Percentiles rank a stretch among this genome's conserved stretches.
Evolutionary conservation across 495 filamentous ascomycete genomes (phyloP).

Genomic region (Trichodelitschia bisporula): DNA sequence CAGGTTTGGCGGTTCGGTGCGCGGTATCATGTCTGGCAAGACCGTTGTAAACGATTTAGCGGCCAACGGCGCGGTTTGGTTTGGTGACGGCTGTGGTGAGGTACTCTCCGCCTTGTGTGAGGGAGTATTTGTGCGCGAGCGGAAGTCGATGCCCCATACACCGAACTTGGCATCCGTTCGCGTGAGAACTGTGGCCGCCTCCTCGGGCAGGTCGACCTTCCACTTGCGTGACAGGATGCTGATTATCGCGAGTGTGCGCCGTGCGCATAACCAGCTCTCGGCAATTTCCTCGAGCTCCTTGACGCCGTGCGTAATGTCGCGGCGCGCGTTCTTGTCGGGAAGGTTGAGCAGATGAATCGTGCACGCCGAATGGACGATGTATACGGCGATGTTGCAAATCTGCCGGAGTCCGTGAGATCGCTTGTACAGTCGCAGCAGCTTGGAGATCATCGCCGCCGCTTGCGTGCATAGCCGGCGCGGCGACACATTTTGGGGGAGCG

Average conservation of each 20-base stretch:
- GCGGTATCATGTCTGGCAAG: no score
- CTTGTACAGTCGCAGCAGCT: conserved; percentile 79
- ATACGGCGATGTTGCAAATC: conserved; percentile 87
- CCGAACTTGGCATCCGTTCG: conserved; percentile 32
- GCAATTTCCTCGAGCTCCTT: conserved; percentile 89
- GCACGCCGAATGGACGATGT: conserved; percentile 80
- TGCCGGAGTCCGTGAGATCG: conserved; percentile 72
- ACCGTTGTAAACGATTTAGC: background rate
- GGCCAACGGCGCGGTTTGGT: background rate
- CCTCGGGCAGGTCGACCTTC: conserved; percentile 66
- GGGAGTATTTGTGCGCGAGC: no score
- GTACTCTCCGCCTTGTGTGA: background rate
- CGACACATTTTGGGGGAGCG: conserved; percentile 68
- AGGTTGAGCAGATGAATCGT: conserved; percentile 88
- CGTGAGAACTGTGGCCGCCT: conserved; percentile 47
- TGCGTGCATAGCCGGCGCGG: conserved; percentile 77
- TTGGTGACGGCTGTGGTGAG: background rate
- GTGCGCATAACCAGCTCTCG: conserved; percentile 78
- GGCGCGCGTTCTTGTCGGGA: conserved; percentile 63
- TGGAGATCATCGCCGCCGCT: conserved; percentile 70
- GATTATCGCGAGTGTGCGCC: conserved; percentile 63
- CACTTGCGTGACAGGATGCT: conserved; percentile 69
- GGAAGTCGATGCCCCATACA: background rate
- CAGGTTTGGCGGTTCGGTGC: background rate
- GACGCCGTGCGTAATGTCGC: conserved; percentile 78